A percentile compares a stretch with the other conserved stretches of the same genome.
Conservation (phyloP, 441 rosid species). For the Macaranga tanarius region DNA sequence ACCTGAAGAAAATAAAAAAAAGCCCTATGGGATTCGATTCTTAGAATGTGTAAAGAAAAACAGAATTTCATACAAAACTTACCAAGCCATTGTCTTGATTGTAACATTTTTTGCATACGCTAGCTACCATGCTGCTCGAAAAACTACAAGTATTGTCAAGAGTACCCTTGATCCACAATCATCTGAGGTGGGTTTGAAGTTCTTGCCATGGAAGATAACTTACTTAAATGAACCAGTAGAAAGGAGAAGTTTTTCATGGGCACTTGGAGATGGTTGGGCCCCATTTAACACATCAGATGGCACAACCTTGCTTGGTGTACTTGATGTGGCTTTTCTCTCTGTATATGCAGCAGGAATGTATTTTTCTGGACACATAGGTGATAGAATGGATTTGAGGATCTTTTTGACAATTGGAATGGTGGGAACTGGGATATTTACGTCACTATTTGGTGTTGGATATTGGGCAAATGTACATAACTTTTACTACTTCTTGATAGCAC, state of each 20-base stretch:
- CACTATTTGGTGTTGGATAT: conserved; percentile 75
- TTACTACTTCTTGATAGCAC: conserved; percentile 59
- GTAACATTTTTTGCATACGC: conserved; percentile 79
- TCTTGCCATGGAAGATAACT: conserved; percentile 35
- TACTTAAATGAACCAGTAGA: conserved; percentile 29
- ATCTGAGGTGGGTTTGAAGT: conserved; percentile 42
- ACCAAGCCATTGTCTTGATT: conserved; percentile 76
- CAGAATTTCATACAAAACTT: conserved; percentile 58
- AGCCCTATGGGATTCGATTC: conserved; percentile 65
- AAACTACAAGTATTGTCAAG: conserved; percentile 89
- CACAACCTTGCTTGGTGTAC: conserved; percentile 70
- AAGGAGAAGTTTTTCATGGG: conserved; percentile 29
- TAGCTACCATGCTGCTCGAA: conserved; percentile 79
- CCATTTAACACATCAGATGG: conserved; percentile 75
- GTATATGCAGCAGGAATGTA: conserved; percentile 88
- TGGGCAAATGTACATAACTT: conserved; percentile 74
- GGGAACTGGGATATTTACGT: conserved; percentile 81
- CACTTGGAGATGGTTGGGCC: conserved; percentile 71
- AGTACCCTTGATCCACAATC: conserved; percentile 84
- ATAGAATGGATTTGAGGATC: conserved; percentile 72
- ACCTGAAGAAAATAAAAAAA: conserved; percentile 24
- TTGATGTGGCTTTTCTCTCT: conserved; percentile 81
- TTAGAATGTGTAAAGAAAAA: conserved; percentile 47
- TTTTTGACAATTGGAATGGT: conserved; percentile 81
- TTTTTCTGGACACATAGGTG: conserved; percentile 89